A percentile compares a stretch with the other conserved stretches of the same genome.
phyloP scores from a whole-genome alignment of 768 basidiomycete genomes.

The Pholiota conissans region DNA sequence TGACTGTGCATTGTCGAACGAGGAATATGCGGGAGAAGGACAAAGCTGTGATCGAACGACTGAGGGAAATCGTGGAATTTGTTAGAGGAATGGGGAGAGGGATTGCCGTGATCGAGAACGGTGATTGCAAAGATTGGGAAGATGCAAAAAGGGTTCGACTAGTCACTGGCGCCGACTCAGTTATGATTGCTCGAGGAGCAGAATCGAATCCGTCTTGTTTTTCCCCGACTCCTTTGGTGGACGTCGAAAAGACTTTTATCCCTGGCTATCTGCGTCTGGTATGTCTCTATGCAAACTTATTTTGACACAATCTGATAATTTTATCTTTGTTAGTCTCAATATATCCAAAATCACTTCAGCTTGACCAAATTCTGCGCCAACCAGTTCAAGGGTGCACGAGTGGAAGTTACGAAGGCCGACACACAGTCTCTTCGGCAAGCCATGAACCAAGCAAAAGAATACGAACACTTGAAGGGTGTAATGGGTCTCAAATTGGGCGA shows the following conservation, averaged over 20 bases:
- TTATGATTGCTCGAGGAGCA: constrained; percentile 96
- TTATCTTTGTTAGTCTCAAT: constrained; percentile 51
- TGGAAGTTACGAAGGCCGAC: constrained; percentile 56
- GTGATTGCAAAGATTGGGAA: constrained; percentile 80
- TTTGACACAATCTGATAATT: not conserved
- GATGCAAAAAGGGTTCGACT: constrained; percentile 76
- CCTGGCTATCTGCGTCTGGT: constrained; percentile 78
- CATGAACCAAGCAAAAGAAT: constrained; percentile 64
- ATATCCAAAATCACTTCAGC: constrained; percentile 77
- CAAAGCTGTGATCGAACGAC: constrained; percentile 70
- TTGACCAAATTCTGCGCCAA: constrained; percentile 86
- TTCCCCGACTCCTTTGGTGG: constrained; percentile 60
- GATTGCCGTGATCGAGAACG: constrained; percentile 92
- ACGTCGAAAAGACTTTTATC: constrained; percentile 68
- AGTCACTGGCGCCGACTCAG: constrained; percentile 84
- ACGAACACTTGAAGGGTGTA: constrained; percentile 48
- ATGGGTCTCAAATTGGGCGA: constrained; percentile 61
- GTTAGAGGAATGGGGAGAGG: constrained; percentile 73
- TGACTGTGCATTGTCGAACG: constrained; percentile 96
- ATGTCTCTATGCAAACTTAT: constrained; percentile 14
- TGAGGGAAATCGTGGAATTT: constrained; percentile 85
- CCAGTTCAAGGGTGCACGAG: constrained; percentile 74
- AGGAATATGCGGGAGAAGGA: constrained; percentile 87
- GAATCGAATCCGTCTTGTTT: constrained; percentile 94
- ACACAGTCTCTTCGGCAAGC: constrained; percentile 53